A percentile compares a stretch with the other conserved stretches of the same genome.
These are phyloP conservation scores for Carpinus viminea DNA, from an alignment of 306 rosid genomes.

Conservation along the genomic window DNA sequence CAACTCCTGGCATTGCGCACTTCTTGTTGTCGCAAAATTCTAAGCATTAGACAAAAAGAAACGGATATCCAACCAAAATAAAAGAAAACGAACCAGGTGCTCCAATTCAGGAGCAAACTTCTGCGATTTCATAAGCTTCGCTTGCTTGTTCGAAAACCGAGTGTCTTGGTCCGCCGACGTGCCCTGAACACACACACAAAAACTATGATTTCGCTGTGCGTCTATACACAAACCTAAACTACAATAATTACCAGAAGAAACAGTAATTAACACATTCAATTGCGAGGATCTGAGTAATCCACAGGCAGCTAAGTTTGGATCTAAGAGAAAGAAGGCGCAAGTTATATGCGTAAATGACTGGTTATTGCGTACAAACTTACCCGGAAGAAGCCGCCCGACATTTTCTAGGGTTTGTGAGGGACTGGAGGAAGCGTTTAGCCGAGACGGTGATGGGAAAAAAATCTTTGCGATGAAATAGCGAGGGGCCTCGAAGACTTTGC, in stretches of 20 bases:
- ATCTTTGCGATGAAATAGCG: not conserved
- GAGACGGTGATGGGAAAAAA: conserved; percentile 35
- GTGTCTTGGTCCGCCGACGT: conserved; percentile 99
- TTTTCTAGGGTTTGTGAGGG: conserved; percentile 49
- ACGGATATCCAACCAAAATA: not conserved
- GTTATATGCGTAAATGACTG: not conserved
- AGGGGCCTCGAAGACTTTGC: conserved; percentile 6
- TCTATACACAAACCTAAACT: not conserved
- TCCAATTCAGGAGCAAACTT: conserved; percentile 95
- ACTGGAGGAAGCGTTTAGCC: conserved; percentile 14
- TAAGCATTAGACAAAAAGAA: not conserved
- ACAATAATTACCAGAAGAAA: not conserved
- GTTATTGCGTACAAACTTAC: conserved; percentile 36
- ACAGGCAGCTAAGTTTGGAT: conserved; percentile 18
- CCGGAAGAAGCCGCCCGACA: conserved; percentile 99
- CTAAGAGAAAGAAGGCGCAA: not conserved
- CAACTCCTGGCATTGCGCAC: conserved; percentile 5
- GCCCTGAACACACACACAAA: conserved; percentile 51
- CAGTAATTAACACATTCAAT: not conserved
- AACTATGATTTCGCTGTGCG: conserved; percentile 14
- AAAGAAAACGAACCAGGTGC: conserved; percentile 67
- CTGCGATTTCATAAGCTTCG: conserved; percentile 90
- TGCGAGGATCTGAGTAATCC: conserved; percentile 30
- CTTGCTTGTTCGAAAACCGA: conserved; percentile 95
- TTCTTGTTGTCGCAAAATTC: conserved; percentile 13